Percentiles rank a stretch among this genome's conserved stretches.
phyloP scores from a whole-genome alignment of 305 asterid genomes.

The Rubia occidens region DNA sequence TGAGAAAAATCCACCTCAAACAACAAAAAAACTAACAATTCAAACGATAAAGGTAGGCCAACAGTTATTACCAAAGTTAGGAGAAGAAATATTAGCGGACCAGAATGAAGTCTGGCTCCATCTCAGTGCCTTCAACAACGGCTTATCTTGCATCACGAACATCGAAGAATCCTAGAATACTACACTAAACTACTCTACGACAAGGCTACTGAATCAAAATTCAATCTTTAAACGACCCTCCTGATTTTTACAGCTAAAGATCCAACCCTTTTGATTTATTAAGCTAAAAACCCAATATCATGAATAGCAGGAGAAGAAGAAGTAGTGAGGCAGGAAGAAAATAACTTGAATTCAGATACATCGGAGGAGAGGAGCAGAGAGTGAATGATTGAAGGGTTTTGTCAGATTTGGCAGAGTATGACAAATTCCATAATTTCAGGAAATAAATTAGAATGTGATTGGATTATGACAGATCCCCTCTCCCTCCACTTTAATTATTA shows the following conservation, averaged over 20 bases:
- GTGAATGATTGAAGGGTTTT: too few species aligned
- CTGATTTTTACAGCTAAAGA: background rate
- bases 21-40: too few species aligned
- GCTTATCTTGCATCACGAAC: constrained; percentile 24
- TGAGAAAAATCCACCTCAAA: constrained; percentile 5
- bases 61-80: constrained; percentile 8
- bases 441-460: too few species aligned
- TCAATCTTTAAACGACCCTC: constrained; percentile 1
- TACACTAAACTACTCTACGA: constrained; percentile 18
- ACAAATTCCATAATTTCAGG: too few species aligned
- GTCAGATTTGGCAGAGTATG: too few species aligned
- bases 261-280: background rate
- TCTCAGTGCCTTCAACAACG: constrained; percentile 73
- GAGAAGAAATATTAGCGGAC: constrained; percentile 52
- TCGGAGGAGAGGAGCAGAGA: too few species aligned
- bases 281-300: background rate
- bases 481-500: too few species aligned
- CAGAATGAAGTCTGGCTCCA: constrained; percentile 75
- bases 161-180: constrained; percentile 9
- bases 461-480: too few species aligned
- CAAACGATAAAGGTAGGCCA: too few species aligned
- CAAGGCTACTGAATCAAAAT: background rate
- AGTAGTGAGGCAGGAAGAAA: too few species aligned
- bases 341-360: too few species aligned
- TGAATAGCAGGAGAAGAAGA: too few species aligned